Percentiles rank a stretch among this genome's conserved stretches.
Conservation (phyloP, 2,329 filamentous ascomycete species). For the Akanthomyces uredinophilus region DNA sequence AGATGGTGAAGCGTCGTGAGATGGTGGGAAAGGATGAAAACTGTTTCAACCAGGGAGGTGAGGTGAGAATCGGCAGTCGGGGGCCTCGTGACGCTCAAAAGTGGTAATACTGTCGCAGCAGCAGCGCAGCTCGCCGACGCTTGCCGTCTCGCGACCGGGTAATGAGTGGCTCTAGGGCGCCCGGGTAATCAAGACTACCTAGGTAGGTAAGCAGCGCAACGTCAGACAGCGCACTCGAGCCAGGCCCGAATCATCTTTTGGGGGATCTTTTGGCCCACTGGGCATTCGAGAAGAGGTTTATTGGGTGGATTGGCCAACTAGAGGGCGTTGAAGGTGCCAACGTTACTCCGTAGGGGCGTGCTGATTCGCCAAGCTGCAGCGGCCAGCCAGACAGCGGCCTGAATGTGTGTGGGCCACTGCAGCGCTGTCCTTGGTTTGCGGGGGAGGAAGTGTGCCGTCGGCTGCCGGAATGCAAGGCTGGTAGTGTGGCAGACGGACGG, state of each 20-base stretch:
- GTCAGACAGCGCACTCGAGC: slow-evolving; percentile 13
- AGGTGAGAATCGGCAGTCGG: slow-evolving; percentile 10
- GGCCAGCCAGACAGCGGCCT: neutral
- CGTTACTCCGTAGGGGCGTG: neutral
- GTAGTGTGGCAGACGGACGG: slow-evolving; percentile 4
- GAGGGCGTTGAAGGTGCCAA: slow-evolving; percentile 10
- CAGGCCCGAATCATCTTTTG: slow-evolving; percentile 5
- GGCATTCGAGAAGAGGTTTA: neutral
- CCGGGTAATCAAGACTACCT: neutral
- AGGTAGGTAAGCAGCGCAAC: neutral
- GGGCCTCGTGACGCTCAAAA: slow-evolving; percentile 1
- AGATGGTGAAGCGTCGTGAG: neutral
- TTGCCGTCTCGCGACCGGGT: slow-evolving; percentile 1
- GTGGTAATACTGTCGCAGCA: neutral
- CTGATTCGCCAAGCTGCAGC: neutral
- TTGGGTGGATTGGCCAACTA: neutral
- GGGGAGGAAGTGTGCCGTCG: slow-evolving; percentile 7
- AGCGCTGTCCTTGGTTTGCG: neutral
- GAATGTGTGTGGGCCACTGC: slow-evolving; percentile 4
- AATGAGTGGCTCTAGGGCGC: neutral
- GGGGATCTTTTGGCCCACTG: slow-evolving; percentile 7
- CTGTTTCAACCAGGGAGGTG: neutral
- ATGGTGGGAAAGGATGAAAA: neutral
- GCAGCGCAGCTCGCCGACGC: slow-evolving; percentile 6
- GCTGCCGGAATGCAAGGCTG: slow-evolving; percentile 12